Base-by-base conservation (phyloP, 2,329 filamentous ascomycete species). In the Pseudogymnoascus sp. region DNA sequence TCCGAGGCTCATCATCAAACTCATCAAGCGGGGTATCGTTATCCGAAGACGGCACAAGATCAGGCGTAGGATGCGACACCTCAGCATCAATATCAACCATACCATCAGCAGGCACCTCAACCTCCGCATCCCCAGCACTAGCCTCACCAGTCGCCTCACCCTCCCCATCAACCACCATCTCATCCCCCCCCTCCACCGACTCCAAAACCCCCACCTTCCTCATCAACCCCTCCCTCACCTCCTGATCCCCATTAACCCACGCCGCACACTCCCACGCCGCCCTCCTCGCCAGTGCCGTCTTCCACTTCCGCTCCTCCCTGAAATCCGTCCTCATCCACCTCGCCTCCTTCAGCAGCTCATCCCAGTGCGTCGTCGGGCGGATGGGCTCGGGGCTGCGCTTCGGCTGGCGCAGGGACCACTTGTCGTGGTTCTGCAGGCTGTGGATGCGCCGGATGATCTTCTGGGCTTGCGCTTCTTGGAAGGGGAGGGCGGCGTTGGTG, bases 261-360 rank as follows among this genome's bases (percentile, higher is more conserved):
- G 93, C 88, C 0, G 89, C 90, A 75, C 93, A 98, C 71, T 89
- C 90, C 71, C 87, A 81, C 1, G 92, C 95, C 65, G 96, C 80
- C 64, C 88, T 92, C 65, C 88, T 88, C 4, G 93, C 93, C 37
- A 89, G 84, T 2, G 89, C 85, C 72, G 86, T 87, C 77, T 97
- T 98, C 92, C 93, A 96, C 74, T 96, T 96, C 43, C 92, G 82
- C 75, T 98, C 95, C 76, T 97, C 91, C 62, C 90, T 85, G 72
- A 97, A 98, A 76, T 99, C 95, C 1, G 92, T 97, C 61, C 93
- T 86, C 91, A 99, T 96, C 93, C 93, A 98, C 75, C 93, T 96
- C 84, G 93, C 91, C 78, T 99, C 93, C 69, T 92, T 85, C 34
- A 99, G 79, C 63, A 98, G 75, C 62, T 93, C 83, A 76, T 99